A percentile compares a stretch with the other conserved stretches of the same genome.
Conservation (phyloP, 371 early-diverging fungal species). For the Encephalitozoon romaleae region DNA sequence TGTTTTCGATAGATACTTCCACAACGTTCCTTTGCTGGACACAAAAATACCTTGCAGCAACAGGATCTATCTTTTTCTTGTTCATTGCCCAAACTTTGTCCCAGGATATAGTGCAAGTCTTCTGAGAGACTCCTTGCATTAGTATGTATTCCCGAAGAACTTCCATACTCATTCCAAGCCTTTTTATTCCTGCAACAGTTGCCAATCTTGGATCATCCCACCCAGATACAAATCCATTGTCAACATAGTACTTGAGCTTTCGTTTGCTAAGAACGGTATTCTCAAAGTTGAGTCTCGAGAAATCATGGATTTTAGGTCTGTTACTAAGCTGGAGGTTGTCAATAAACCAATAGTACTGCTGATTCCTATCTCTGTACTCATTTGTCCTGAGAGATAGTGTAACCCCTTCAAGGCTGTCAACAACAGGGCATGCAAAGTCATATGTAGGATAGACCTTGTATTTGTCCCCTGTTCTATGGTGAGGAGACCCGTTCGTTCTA, state of each 20-base stretch:
- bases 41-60: conserved; percentile 79
- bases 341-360: conserved; percentile 95
- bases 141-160: conserved; percentile 90
- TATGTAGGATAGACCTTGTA: conserved; percentile 98
- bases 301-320: conserved; percentile 60
- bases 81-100: conserved; percentile 99
- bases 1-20: background rate
- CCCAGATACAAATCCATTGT: conserved; percentile 74
- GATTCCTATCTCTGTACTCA: conserved; percentile 97
- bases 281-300: conserved; percentile 82
- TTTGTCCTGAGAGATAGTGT: conserved; percentile 90
- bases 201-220: conserved; percentile 99
- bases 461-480: conserved; percentile 75
- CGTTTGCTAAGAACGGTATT: conserved; percentile 97
- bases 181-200: conserved; percentile 90
- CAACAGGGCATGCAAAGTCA: conserved; percentile 96
- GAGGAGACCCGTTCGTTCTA: conserved; percentile 75
- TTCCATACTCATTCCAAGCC: conserved; percentile 92
- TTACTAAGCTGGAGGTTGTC: conserved; percentile 68
- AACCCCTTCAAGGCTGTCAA: conserved; percentile 93
- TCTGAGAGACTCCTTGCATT: conserved; percentile 96
- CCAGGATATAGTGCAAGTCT: conserved; percentile 83
- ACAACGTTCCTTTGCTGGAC: conserved; percentile 64
- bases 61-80: conserved; percentile 88
- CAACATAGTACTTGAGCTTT: conserved; percentile 91